A percentile compares a stretch with the other conserved stretches of the same genome.
phyloP scores from a whole-genome alignment of 2,329 filamentous ascomycete genomes.

The Madurella fahalii region DNA sequence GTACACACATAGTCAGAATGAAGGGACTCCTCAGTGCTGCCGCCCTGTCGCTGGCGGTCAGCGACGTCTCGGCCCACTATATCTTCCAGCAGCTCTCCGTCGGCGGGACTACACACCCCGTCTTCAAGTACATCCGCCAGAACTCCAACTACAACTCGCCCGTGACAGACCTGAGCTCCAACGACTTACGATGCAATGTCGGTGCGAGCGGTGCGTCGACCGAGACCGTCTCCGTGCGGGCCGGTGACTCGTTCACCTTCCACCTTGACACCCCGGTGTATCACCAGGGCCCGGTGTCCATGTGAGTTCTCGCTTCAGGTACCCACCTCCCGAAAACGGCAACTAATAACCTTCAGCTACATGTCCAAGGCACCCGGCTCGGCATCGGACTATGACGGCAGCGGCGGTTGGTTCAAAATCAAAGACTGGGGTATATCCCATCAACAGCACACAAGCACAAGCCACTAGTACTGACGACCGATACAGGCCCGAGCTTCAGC shows the following conservation, averaged over 20 bases:
- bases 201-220: constrained; percentile 33
- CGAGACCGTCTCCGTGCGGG: constrained; percentile 34
- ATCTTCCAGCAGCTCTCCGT: constrained; percentile 39
- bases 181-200: constrained; percentile 40
- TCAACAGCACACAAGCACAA: no score
- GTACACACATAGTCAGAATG: constrained; percentile 16
- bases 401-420: constrained; percentile 42
- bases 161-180: constrained; percentile 38
- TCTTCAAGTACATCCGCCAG: constrained; percentile 41
- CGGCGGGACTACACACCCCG: constrained; percentile 30
- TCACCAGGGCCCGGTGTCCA: constrained; percentile 33
- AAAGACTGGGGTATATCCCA: constrained; percentile 30
- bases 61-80: constrained; percentile 38
- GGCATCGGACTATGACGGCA: constrained; percentile 36
- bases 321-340: background rate
- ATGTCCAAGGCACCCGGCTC: constrained; percentile 39
- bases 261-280: constrained; percentile 41
- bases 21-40: constrained; percentile 22
- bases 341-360: constrained; percentile 32
- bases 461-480: background rate
- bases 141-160: constrained; percentile 48
- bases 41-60: constrained; percentile 31
- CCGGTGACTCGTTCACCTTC: constrained; percentile 38
- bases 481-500: constrained; percentile 13
- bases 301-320: background rate